Percentiles rank a stretch among this genome's conserved stretches.
Evolutionary conservation across 352 stramenopile genomes (phyloP).

Genomic region (Pythium sp.): DNA sequence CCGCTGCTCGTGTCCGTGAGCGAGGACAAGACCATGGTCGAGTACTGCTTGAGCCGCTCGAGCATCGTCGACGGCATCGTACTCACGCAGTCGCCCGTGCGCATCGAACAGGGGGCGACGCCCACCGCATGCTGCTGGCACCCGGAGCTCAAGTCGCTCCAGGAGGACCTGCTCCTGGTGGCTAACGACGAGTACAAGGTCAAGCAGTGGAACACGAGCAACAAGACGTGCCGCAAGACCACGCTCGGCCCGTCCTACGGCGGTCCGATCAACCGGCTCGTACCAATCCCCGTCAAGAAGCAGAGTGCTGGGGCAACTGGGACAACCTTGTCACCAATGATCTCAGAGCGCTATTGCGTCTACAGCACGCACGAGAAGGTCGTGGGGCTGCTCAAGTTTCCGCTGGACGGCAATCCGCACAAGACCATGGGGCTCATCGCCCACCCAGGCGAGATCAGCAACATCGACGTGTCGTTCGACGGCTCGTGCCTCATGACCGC

Average conservation of each 20-base stretch:
- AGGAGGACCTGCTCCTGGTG: slow-evolving; percentile 89
- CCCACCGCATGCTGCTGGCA: slow-evolving; percentile 91
- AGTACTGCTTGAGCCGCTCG: slow-evolving; percentile 86
- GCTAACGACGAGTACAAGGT: slow-evolving; percentile 94
- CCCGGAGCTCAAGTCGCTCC: slow-evolving; percentile 66
- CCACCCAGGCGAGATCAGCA: slow-evolving; percentile 86
- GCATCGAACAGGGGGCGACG: slow-evolving; percentile 82
- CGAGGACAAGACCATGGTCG: slow-evolving; percentile 84
- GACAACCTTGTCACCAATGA: background rate
- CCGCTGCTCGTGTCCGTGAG: slow-evolving; percentile 81
- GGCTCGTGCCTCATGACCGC: slow-evolving; percentile 87
- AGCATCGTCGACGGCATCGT: slow-evolving; percentile 87
- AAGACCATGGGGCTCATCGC: slow-evolving; percentile 92
- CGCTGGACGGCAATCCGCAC: slow-evolving; percentile 90
- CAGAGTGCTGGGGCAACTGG: background rate
- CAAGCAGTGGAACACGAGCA: slow-evolving; percentile 91
- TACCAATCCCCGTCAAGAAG: slow-evolving; percentile 50
- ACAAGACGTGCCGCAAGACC: slow-evolving; percentile 90
- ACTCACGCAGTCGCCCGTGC: slow-evolving; percentile 57
- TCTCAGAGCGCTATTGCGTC: slow-evolving; percentile 62
- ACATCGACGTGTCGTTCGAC: slow-evolving; percentile 81
- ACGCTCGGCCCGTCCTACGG: slow-evolving; percentile 89
- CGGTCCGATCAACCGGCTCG: slow-evolving; percentile 80
- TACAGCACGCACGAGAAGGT: slow-evolving; percentile 86
- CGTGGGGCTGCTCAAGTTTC: slow-evolving; percentile 83